Base-by-base conservation (phyloP, 768 basidiomycete species). In the Russula abietina region DNA sequence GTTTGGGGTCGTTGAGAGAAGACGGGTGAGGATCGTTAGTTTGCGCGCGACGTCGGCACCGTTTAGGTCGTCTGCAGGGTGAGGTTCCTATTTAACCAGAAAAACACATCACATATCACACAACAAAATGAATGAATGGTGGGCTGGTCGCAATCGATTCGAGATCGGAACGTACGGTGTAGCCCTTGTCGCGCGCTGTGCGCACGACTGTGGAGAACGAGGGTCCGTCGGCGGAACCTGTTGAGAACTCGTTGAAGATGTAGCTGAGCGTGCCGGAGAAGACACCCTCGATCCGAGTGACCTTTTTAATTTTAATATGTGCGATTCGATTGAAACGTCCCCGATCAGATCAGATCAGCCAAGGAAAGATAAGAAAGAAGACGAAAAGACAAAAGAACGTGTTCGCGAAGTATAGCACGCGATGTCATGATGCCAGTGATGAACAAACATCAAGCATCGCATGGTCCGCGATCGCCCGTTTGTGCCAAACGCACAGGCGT, bases 221-320 rank as follows among this genome's bases (percentile, higher is more conserved):
- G 1, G 87, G 86, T 0, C 88, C 88, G 54, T 82, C 81, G 5
- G 84, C 76, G 51, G 81, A 79, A 1, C 83, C 85, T 4, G 84
- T 87, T 2, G 91, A 87, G 77, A 94, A 92, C 65, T 93, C 86
- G 77, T 98, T 98, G 82, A 99, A 99, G 77, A 99, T 98, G 78
- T 98, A 99, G 72, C 89, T 93, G 81, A 99, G 85, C 3, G 97
- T 99, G 10, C 97, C 97, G 5, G 91, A 94, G 74, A 99, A 92
- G 24, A 98, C 97, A 43, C 97, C 97, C 74, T 99, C 97, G 67
- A 98, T 91, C 79, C 92, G 96, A 69, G 80, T 76, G 65, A 96
- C 78, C 88, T 91, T n/a, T 64, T 36, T 38, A 24, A 16, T 8
- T n/a, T 4, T 2, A 24, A 32, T 36, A 22, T 19, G n/a, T 12